Evolutionary conservation across 129 eudicot genomes (phyloP), one percentile per base, ranked within the genome.

Genomic region (Kitagawia praeruptora): DNA sequence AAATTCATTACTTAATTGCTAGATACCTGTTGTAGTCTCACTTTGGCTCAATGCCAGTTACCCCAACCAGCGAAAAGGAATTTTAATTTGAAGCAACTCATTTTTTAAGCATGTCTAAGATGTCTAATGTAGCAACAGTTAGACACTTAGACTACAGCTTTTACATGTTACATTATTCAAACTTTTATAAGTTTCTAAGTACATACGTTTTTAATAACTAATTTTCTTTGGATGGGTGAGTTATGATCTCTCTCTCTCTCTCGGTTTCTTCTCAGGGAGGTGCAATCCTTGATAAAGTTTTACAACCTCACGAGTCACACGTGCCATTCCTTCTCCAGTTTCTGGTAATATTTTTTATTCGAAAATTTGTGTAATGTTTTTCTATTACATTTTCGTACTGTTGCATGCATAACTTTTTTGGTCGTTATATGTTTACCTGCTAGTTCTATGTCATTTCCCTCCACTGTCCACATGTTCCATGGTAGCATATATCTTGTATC

Each of bases 251-350:
- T 14, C 63, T 54, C 78, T 76, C 14, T 49, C 56, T 49, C 56
- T 14, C 56, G 78, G 19, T 63, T 28, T 21, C 72, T 83, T 53
- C 79, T 77, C 88, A 96, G 99, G 86, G 85, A 75, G 98, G 98
- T 81, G 89, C 90, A 77, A 83, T 96, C 78, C 82, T 92, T 31
- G 95, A 87, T 70, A 96, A 87, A 85, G 77, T 86, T 80, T 82
- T 96, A 81, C 98, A 96, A 87, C 99, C 99, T 16, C 88, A 92
- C 76, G 99, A 96, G 84, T 92, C 99, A 77, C 99, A 96, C 81
- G 90, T 96, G 75, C 99, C 99, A 16, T 96, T 86, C 81, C 95
- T 96, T 82, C 97, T 96, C 44, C 99, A 96, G 85, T 96, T 92
- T 83, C 85, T 92, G 96, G 99, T 92, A 86, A 75, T 70, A 75